Percentiles rank a stretch among this genome's conserved stretches.
phyloP scores from a whole-genome alignment of 1,284 basidiomycete species.

The Tetrapyrgos nigripes region DNA sequence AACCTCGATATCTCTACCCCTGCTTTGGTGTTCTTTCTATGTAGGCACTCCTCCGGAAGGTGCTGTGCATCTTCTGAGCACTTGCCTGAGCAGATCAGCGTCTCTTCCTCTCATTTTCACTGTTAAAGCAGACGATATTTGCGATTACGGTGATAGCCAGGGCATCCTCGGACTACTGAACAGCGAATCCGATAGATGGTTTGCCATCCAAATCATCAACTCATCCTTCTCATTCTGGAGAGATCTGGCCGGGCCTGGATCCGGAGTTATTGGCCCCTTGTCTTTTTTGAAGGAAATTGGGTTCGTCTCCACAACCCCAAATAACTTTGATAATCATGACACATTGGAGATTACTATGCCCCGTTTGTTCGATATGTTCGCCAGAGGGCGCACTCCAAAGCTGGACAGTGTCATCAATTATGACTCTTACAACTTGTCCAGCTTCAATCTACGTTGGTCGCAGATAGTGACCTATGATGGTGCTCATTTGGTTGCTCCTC shows the following conservation, averaged over 20 bases:
- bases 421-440: background rate
- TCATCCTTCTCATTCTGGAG: background rate
- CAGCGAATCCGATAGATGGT: background rate
- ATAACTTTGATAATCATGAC: background rate
- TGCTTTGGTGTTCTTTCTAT: conserved; percentile 4
- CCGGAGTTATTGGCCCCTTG: background rate
- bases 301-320: background rate
- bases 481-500: background rate
- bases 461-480: background rate
- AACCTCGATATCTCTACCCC: background rate
- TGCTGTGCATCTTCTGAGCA: background rate
- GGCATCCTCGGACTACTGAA: background rate
- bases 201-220: background rate
- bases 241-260: background rate
- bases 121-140: background rate
- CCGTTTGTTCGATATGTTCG: background rate
- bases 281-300: background rate
- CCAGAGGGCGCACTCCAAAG: background rate
- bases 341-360: background rate
- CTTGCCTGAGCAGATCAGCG: background rate
- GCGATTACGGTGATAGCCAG: background rate
- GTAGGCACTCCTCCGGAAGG: background rate
- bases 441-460: background rate
- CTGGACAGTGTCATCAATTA: background rate
- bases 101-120: background rate